phyloP scores from a whole-genome alignment of 768 basidiomycete species.

The Steccherinum ochraceum region DNA sequence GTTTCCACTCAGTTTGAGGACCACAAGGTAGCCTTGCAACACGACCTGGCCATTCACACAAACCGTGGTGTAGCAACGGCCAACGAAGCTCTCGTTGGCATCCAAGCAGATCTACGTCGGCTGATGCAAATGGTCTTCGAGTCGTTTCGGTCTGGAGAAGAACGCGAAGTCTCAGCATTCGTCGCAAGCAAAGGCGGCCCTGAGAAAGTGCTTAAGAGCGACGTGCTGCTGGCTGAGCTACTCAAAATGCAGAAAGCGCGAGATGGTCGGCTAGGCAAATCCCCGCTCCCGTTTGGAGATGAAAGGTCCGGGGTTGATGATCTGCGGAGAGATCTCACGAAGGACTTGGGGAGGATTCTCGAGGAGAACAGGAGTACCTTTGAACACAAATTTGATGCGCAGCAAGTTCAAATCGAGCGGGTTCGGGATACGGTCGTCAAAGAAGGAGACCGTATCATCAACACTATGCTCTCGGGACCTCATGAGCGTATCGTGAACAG shows the following conservation, averaged over 20 bases:
- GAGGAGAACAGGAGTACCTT: constrained; percentile 1
- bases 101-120: background rate
- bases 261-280: background rate
- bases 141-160: constrained; percentile 10
- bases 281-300: background rate
- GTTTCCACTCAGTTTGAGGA: constrained; percentile 2
- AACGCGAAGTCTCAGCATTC: constrained; percentile 12
- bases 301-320: background rate
- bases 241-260: background rate
- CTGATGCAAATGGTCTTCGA: constrained; percentile 16
- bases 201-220: constrained; percentile 5
- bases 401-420: background rate
- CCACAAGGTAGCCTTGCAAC: constrained; percentile 4
- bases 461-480: constrained; percentile 10
- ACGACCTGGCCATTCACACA: constrained; percentile 8
- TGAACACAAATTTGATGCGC: constrained; percentile 5
- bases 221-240: constrained; percentile 8
- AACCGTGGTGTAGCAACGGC: constrained; percentile 2
- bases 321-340: background rate
- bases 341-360: background rate
- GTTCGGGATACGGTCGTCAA: constrained; percentile 5
- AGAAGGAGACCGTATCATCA: constrained; percentile 17
- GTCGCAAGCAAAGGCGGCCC: constrained; percentile 6
- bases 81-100: background rate
- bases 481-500: constrained; percentile 15